Evolutionary conservation across 2,329 filamentous ascomycete genomes (phyloP), one percentile per base, ranked within the genome.

Genomic region (Geosmithia morbida): DNA sequence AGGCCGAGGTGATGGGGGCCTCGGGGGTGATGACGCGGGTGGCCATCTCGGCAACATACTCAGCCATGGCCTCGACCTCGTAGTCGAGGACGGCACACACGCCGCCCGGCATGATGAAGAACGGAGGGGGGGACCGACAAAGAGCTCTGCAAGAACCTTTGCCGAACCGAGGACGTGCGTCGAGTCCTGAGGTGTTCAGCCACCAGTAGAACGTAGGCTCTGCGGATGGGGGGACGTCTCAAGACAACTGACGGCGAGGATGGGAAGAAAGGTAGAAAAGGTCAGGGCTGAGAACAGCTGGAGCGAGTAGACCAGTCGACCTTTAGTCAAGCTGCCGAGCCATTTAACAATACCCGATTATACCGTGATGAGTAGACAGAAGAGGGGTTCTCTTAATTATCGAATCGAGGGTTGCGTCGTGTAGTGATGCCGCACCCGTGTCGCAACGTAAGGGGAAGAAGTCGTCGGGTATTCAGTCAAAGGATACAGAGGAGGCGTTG

Each of bases 61-160:
- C 87, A 52, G 87, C 84, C 89, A 95, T 96, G 64, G 85, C 74
- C 62, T 94, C 87, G 79, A 95, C 90, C 66, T 95, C 88, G 64
- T 96, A 96, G 71, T 95, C 89, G 66, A 96, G 79, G 68, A 94
- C 85, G 59, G 87, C 87, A 57, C 89, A 92, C 40, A 96, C 89
- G 57, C 89, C 89, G 62, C 89, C 88, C 53, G 76, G 70, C 76
- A 80, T 80, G 59, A 67, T 79, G 69, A 57, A 59, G 54, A 58
- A 3, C 13, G 52, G 52, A 51, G 29, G 14, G 37, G 51, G 52
- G 46, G 50, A 54, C 64, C 63, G 64, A 67, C 63, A 51, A 66
- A 66, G 65, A 67, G 61, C 66, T 49, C 26, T 33, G 44, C 33
- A 37, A 37, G 48, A 63, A 66, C 57, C 63, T 66, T 65, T 56